Conservation (phyloP, 306 rosid genomes). For the Cercis canadensis region DNA sequence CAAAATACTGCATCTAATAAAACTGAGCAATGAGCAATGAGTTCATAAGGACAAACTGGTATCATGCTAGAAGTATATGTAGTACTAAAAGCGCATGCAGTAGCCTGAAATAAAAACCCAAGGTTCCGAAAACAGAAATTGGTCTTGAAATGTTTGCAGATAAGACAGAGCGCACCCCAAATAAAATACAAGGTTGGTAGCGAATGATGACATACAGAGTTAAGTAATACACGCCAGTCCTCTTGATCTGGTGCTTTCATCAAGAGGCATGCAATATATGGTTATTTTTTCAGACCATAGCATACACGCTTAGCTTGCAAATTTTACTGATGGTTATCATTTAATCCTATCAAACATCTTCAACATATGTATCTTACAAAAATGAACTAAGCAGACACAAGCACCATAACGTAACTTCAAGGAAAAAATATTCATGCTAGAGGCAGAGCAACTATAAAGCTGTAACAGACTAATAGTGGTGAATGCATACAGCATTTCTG, state of each 20-base stretch:
- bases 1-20: neutral
- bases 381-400: neutral
- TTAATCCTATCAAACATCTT: neutral
- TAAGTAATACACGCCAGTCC: too few relatives aligned
- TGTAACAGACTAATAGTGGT: constrained; percentile 1
- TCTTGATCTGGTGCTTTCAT: too few relatives aligned
- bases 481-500: constrained; percentile 82
- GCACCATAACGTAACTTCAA: neutral
- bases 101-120: neutral
- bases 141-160: too few relatives aligned
- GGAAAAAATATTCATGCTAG: neutral
- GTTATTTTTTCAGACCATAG: constrained; percentile 4
- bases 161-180: too few relatives aligned
- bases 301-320: constrained; percentile 1
- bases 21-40: neutral
- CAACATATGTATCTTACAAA: neutral
- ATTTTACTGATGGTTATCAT: neutral
- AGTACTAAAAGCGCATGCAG: too few relatives aligned
- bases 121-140: neutral
- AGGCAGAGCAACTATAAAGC: neutral
- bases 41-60: too few relatives aligned
- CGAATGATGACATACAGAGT: too few relatives aligned
- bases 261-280: too few relatives aligned
- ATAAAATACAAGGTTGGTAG: too few relatives aligned
- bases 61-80: too few relatives aligned